Evolutionary conservation across 208 protist genomes (phyloP), one percentile per base, ranked within the genome.

Genomic region (Angomonas ambiguus): DNA sequence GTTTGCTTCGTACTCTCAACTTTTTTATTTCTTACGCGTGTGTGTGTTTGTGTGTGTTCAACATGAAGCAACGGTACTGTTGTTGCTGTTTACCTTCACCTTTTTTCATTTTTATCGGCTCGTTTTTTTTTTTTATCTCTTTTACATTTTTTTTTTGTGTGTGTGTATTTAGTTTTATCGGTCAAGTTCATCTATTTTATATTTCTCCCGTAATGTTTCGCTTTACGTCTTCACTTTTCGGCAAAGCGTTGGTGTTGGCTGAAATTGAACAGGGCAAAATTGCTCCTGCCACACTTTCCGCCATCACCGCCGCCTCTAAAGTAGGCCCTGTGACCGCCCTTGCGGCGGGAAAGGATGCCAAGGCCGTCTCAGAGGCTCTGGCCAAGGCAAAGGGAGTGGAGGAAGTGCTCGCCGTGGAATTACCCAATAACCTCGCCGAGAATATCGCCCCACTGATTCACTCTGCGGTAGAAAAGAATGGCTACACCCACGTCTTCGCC

Each of bases 401-500:
- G 8, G 74, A 80, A 51, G 94, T 98, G n/a, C 74, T 96, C 22
- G 84, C 87, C 11, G 79, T 83, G 42, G 73, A 84, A 24, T 94
- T 89, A 62, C 85, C 87, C 51, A 75, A 97, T 65, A 76, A 77
- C 22, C 76, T 96, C 3, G 78, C 95, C 0, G 95, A 97, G 76
- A 82, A 95, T 59, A 77, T 89, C 57, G 79, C 83, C 10, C 79
- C 79, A 0, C 65, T 94, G 18, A 72, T 97, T 33, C 66, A 74
- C 48, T 63, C 73, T 2, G 66, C 85, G 0, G 78, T 85, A 51
- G 71, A 71, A 31, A 74, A 82, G 45, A 75, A 90, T 30, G 69
- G 83, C 10, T 97, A 88, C 79, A 93, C 95, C 8, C 97, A 99
- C 80, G 96, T 99, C 38, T 72, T 98, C 16, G 87, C 92, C n/a